Evolutionary conservation across 2,329 filamentous ascomycete species (phyloP).

Genomic region (Aspergillus fumigatiaffinis): DNA sequence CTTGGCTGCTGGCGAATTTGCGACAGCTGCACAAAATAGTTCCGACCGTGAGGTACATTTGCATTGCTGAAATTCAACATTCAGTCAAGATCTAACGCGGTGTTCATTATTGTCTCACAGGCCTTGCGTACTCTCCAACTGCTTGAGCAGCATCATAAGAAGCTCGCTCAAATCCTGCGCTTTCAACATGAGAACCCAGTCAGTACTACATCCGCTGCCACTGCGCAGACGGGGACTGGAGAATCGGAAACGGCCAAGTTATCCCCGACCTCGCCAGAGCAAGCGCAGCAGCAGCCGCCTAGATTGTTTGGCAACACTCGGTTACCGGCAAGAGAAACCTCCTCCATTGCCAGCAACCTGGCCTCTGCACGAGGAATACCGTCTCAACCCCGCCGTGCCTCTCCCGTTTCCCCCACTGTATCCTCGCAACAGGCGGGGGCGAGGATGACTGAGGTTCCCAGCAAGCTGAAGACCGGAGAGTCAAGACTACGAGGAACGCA

Average conservation of each 20-base stretch:
- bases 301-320: conserved; percentile 40
- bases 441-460: conserved; percentile 58
- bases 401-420: conserved; percentile 67
- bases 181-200: conserved; percentile 57
- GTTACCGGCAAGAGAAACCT: conserved; percentile 62
- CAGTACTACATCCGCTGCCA: conserved; percentile 12
- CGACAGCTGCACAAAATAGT: conserved; percentile 72
- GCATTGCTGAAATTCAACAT: not conserved
- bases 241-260: conserved; percentile 20
- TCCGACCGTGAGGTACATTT: conserved; percentile 53
- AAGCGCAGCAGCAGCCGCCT: conserved; percentile 34
- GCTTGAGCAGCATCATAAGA: conserved; percentile 82
- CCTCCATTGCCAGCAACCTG: conserved; percentile 83
- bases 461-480: conserved; percentile 34
- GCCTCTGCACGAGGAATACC: conserved; percentile 80
- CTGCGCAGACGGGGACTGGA: conserved; percentile 14
- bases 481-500: conserved; percentile 21
- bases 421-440: conserved; percentile 71
- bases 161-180: conserved; percentile 76
- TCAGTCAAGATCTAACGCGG: not conserved
- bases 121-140: conserved; percentile 79
- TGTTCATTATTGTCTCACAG: conserved; percentile 46
- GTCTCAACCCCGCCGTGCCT: conserved; percentile 52
- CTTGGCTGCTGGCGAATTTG: conserved; percentile 82
- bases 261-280: conserved; percentile 25